Evolutionary conservation across 2,329 filamentous ascomycete genomes (phyloP).

Genomic region (Nannizziopsis arthrosporioides): DNA sequence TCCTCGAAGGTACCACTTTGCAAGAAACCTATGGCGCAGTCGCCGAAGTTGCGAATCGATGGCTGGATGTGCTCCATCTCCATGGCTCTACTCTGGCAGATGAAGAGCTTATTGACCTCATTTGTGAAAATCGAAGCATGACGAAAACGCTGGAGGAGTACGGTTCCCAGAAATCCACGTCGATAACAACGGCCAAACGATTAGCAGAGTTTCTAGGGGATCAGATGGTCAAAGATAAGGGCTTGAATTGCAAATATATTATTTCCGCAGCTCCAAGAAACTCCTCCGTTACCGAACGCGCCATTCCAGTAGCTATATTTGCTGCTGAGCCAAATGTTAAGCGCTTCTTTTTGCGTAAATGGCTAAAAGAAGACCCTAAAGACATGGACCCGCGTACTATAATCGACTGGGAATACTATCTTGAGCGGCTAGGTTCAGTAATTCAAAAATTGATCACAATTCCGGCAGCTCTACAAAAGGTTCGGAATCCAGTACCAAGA

Average conservation of each 20-base stretch:
- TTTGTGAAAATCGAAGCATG: slow-evolving; percentile 99
- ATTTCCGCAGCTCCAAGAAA: slow-evolving; percentile 79
- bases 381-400: slow-evolving; percentile 83
- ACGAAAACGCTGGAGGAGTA: slow-evolving; percentile 95
- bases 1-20: slow-evolving; percentile 79
- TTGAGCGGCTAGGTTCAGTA: slow-evolving; percentile 88
- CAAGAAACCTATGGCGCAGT: slow-evolving; percentile 83
- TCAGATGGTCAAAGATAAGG: slow-evolving; percentile 99
- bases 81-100: slow-evolving; percentile 84
- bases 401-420: slow-evolving; percentile 95
- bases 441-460: slow-evolving; percentile 99
- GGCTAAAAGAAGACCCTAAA: slow-evolving; percentile 82
- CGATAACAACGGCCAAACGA: slow-evolving; percentile 94
- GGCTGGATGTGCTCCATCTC: slow-evolving; percentile 87
- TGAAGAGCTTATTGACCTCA: slow-evolving; percentile 97
- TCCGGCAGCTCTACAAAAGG: slow-evolving; percentile 86
- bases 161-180: slow-evolving; percentile 87
- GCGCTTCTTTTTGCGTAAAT: slow-evolving; percentile 80
- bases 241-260: slow-evolving; percentile 98
- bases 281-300: slow-evolving; percentile 86
- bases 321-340: slow-evolving; percentile 84
- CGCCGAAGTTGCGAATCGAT: slow-evolving; percentile 87
- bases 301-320: slow-evolving; percentile 92
- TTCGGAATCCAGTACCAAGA: slow-evolving; percentile 85
- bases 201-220: slow-evolving; percentile 93